Conservation (phyloP, 352 stramenopile genomes). For the Phytophthora melonis region DNA sequence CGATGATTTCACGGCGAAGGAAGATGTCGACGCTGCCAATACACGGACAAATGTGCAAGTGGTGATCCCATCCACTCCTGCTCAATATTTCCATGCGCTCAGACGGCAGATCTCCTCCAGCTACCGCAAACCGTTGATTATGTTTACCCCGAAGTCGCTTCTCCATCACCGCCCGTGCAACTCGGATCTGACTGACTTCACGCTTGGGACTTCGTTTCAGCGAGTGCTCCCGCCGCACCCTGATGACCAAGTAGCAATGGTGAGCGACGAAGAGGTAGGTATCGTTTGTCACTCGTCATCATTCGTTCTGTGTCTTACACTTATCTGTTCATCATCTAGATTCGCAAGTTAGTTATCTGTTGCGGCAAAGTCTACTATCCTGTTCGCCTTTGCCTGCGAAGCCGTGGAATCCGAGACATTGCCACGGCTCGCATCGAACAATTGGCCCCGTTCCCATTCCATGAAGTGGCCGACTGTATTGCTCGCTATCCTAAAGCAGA, state of each 20-base stretch:
- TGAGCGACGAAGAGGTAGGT: conserved; percentile 66
- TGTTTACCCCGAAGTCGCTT: conserved; percentile 87
- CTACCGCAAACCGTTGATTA: conserved; percentile 84
- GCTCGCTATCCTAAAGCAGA: conserved; percentile 95
- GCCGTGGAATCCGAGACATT: conserved; percentile 66
- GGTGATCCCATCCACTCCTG: conserved; percentile 86
- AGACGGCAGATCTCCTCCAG: conserved; percentile 80
- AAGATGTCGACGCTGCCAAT: conserved; percentile 51
- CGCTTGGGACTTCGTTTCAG: conserved; percentile 63
- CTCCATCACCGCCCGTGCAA: conserved; percentile 85
- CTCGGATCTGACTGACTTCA: conserved; percentile 78
- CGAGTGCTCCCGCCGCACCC: conserved; percentile 79
- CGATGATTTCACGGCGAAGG: conserved; percentile 62
- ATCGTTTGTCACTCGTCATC: not conserved
- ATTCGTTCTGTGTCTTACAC: conserved; percentile 13
- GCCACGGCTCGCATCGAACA: conserved; percentile 85
- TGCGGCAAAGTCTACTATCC: conserved; percentile 90
- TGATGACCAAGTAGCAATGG: conserved; percentile 74
- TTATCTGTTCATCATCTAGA: conserved; percentile 29
- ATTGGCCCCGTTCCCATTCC: conserved; percentile 97
- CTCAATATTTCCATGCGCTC: conserved; percentile 97
- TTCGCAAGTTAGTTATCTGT: conserved; percentile 84
- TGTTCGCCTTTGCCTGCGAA: conserved; percentile 67
- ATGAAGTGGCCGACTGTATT: conserved; percentile 93
- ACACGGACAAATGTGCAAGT: conserved; percentile 81